phyloP scores from a whole-genome alignment of 2,329 filamentous ascomycete species.

The Neopestalotiopsis rosae region DNA sequence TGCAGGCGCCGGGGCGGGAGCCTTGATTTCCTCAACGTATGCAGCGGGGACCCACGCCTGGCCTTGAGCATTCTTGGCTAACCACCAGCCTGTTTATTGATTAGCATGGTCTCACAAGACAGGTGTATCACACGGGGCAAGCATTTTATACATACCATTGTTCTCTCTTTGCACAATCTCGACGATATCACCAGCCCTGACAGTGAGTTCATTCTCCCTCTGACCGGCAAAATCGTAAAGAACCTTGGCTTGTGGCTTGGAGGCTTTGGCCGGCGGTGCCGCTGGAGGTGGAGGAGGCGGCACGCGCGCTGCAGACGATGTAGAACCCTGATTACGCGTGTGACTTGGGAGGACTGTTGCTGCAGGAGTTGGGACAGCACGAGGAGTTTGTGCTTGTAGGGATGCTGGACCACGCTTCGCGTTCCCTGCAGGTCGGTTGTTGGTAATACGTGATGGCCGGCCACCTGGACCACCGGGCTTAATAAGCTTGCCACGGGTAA shows the following conservation, averaged over 20 bases:
- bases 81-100: slow-evolving; percentile 81
- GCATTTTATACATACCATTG: slow-evolving; percentile 79
- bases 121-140: not conserved
- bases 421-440: slow-evolving; percentile 44
- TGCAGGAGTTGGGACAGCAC: slow-evolving; percentile 35
- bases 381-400: slow-evolving; percentile 30
- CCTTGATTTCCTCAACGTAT: slow-evolving; percentile 84
- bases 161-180: slow-evolving; percentile 92
- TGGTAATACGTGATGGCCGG: slow-evolving; percentile 74
- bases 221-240: slow-evolving; percentile 91
- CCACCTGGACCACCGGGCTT: slow-evolving; percentile 87
- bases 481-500: slow-evolving; percentile 91
- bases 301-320: slow-evolving; percentile 60
- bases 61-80: slow-evolving; percentile 74
- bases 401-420: slow-evolving; percentile 33
- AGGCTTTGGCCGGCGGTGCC: slow-evolving; percentile 62
- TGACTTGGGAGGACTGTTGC: slow-evolving; percentile 51
- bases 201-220: slow-evolving; percentile 82
- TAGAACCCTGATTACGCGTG: slow-evolving; percentile 60
- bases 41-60: slow-evolving; percentile 95
- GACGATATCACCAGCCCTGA: slow-evolving; percentile 80
- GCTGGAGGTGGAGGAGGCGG: slow-evolving; percentile 71
- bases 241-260: slow-evolving; percentile 83
- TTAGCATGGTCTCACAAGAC: slow-evolving; percentile 36
- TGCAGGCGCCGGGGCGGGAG: slow-evolving; percentile 65